Conservation (phyloP, 2,329 filamentous ascomycete species). For the Berkeleyomyces rouxiae region DNA sequence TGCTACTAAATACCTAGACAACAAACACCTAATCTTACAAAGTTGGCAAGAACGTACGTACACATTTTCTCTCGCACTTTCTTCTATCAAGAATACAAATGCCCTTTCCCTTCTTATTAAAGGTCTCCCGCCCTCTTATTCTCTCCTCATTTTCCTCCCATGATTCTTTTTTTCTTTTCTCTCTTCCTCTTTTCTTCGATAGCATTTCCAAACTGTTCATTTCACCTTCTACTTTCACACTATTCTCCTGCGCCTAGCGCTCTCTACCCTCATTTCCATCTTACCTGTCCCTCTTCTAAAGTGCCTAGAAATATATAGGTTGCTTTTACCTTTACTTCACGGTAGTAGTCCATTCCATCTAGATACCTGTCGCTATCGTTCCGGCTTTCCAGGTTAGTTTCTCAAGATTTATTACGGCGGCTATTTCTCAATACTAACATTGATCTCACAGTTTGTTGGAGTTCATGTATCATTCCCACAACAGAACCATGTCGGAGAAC, state of each 20-base stretch:
- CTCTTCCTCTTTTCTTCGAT: background rate
- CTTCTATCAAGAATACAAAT: background rate
- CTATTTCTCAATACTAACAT: background rate
- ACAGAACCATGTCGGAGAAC: slow-evolving; percentile 1
- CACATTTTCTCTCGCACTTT: background rate
- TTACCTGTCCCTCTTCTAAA: background rate
- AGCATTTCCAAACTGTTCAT: slow-evolving; percentile 3
- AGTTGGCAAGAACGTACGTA: slow-evolving; percentile 1
- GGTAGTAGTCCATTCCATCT: slow-evolving; percentile 1
- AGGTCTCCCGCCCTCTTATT: slow-evolving; percentile 18
- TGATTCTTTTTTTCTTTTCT: slow-evolving; percentile 4
- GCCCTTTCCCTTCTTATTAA: slow-evolving; percentile 4
- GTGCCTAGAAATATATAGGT: background rate
- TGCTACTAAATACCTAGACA: background rate
- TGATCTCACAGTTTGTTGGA: background rate
- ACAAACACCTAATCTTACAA: background rate
- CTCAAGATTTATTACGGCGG: background rate
- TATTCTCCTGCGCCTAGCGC: background rate
- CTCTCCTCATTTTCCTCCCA: slow-evolving; percentile 16
- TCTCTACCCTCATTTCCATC: slow-evolving; percentile 1
- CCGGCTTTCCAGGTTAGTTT: background rate
- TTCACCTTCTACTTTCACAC: slow-evolving; percentile 1
- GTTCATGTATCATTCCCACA: slow-evolving; percentile 2
- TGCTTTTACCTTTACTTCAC: background rate
- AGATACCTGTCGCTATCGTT: slow-evolving; percentile 2